These are phyloP conservation scores for Leishmania turanica DNA, from an alignment of 208 protist genomes.

Conservation along the genomic window DNA sequence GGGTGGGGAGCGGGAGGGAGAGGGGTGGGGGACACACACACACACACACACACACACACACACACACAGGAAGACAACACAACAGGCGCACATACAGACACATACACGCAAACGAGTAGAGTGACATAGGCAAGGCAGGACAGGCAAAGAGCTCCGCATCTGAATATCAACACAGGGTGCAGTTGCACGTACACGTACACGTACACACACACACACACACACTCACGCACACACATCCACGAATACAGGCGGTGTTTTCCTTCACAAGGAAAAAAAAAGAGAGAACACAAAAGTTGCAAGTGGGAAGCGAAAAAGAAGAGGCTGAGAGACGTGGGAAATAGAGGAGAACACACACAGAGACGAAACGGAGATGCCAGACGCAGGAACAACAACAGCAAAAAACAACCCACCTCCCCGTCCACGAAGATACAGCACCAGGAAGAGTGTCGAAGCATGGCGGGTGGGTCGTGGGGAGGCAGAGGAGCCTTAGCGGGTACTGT, in stretches of 20 bases:
- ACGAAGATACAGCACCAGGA: neutral
- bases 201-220: no score
- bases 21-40: no score
- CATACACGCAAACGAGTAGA: neutral
- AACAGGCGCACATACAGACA: neutral
- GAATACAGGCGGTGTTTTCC: neutral
- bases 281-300: neutral
- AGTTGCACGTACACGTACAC: neutral
- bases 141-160: neutral
- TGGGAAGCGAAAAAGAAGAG: neutral
- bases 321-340: neutral
- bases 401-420: no score
- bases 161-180: no score
- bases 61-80: neutral
- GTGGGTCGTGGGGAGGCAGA: neutral
- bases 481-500: neutral
- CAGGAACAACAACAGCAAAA: neutral
- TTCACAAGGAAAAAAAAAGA: neutral
- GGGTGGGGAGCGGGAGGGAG: neutral
- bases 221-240: no score
- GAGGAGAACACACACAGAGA: neutral
- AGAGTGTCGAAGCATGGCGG: neutral
- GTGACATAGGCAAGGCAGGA: neutral
- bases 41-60: neutral
- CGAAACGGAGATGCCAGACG: neutral